Base-by-base conservation (phyloP, 495 filamentous ascomycete genomes). In the Sporormia fimetaria region DNA sequence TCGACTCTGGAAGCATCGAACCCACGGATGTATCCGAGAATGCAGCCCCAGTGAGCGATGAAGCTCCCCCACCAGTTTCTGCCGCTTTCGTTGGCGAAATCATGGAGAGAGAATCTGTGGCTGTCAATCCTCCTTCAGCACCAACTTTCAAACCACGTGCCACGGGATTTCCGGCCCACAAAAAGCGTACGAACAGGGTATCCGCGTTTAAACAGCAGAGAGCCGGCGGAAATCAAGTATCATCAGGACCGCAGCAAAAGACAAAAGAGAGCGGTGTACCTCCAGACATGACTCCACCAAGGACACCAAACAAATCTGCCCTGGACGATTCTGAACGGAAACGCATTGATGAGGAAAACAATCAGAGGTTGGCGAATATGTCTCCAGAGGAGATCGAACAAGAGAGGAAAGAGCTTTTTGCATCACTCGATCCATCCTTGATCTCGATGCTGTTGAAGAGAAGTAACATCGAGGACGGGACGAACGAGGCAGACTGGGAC, bases 91-190 rank as follows among this genome's bases (percentile, higher is more conserved):
- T 98, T 30, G 66, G 69, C 17, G 87, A 95, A 45, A 78, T 98
- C 60, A 63, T 74, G 48, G 90, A 96, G 63, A 76, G 83, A 25
- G 62, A 54, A 22, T 61, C 76, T 9, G 54, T 64, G 17, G 61
- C 67, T 10, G 58, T 71, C 1, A 71, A 69, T 30, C 59, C 74
- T n/a, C 82, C 85, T 4, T 66, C 68, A 33, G 76, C 80, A 8
- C 79, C 80, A 3, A 71, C 66, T 37, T 59, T 71, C 12, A 72
- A 73, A 26, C 59, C 54, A 15, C 69, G 73, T 16, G 55, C 70
- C 4, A 77, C 69, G n/a, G 90, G 88, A 0, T 96, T 95, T 47
- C 90, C 90, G 18, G 74, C 73, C 29, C 87, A 82, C 63, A 87
- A 81, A 55, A 87, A 80, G 53, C 78, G 88, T 12, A 25, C 21